Evolutionary conservation across 441 rosid genomes (phyloP), one percentile per base, ranked within the genome.

Genomic region (Arabidopsis hybrid): DNA sequence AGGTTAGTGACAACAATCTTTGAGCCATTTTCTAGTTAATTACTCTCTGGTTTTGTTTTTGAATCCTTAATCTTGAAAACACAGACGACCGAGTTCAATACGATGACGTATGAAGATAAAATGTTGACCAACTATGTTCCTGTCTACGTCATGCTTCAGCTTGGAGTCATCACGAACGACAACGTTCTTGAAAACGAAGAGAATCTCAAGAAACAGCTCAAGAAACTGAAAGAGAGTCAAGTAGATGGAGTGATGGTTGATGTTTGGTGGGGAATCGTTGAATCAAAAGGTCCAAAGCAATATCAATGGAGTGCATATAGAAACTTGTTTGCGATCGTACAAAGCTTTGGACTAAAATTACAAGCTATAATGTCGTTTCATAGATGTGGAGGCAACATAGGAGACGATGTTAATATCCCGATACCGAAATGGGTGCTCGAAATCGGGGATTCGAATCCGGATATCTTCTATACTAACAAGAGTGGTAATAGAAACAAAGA

Each of bases 361-460:
- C 97, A 91, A 81, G 89, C 91, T 26, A 91, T 87, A 65, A 91
- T 88, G 92, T 91, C 98, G 7, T 89, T 91, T 69, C 98, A 91
- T 80, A 89, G 82, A 69, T 93, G 98, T 47, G 95, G 98, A 50
- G 97, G 97, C 3, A 93, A 93, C 60, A 67, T 93, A 12, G 95
- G 98, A 57, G 95, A 93, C 69, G 86, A 13, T 47, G 89, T 91
- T 21, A 76, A 77, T 65, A 93, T 93, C 55, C 88, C 93, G 0
- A 75, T 93, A 65, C 97, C 97, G 26, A 52, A 83, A 45, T 93
- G 96, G 97, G 85, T 89, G 2, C 83, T 85, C 6, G 82, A 88
- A 2, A 65, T 93, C 6, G 95, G 91, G 34, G 87, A 86, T 53
- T 67, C 82, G 42, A 69, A 88, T 79, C 91, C 91, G 12, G 93